Percentiles rank a stretch among this genome's conserved stretches.
Evolutionary conservation across 768 basidiomycete species (phyloP).

Genomic region (Suillus decipiens): DNA sequence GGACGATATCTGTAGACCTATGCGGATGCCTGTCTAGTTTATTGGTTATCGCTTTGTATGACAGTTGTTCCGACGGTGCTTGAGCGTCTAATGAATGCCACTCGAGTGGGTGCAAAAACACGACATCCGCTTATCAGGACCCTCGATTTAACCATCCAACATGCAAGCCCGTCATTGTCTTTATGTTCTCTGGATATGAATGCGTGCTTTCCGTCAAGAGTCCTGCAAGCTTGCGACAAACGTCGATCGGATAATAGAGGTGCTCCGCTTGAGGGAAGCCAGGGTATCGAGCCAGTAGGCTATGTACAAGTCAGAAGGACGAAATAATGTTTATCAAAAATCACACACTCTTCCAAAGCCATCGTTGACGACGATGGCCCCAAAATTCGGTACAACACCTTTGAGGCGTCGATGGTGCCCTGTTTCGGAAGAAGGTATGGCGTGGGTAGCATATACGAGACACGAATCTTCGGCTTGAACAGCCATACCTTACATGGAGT

Average conservation of each 20-base stretch:
- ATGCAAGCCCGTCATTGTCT: slow-evolving; percentile 77
- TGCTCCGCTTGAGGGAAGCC: slow-evolving; percentile 89
- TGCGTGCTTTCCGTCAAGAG: slow-evolving; percentile 76
- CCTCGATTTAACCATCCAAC: slow-evolving; percentile 71
- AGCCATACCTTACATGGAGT: slow-evolving; percentile 73
- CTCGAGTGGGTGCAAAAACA: neutral
- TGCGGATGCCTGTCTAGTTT: neutral
- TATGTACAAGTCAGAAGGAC: slow-evolving; percentile 24
- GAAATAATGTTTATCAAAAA: neutral
- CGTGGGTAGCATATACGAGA: slow-evolving; percentile 67
- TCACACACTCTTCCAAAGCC: slow-evolving; percentile 56
- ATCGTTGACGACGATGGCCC: slow-evolving; percentile 53
- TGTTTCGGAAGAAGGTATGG: slow-evolving; percentile 61
- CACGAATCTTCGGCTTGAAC: slow-evolving; percentile 85
- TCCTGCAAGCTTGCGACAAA: slow-evolving; percentile 70
- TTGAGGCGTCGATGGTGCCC: slow-evolving; percentile 68
- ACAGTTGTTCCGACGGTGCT: neutral
- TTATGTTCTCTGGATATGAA: slow-evolving; percentile 74
- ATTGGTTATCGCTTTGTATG: neutral
- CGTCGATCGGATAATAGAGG: slow-evolving; percentile 76
- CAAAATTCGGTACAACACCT: slow-evolving; percentile 83
- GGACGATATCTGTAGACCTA: neutral
- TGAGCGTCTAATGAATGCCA: neutral
- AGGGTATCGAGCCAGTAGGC: slow-evolving; percentile 68
- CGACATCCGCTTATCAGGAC: slow-evolving; percentile 12